Evolutionary conservation across 345 rosid genomes (phyloP), one percentile per base, ranked within the genome.

Genomic region (Rhizophora mangle): DNA sequence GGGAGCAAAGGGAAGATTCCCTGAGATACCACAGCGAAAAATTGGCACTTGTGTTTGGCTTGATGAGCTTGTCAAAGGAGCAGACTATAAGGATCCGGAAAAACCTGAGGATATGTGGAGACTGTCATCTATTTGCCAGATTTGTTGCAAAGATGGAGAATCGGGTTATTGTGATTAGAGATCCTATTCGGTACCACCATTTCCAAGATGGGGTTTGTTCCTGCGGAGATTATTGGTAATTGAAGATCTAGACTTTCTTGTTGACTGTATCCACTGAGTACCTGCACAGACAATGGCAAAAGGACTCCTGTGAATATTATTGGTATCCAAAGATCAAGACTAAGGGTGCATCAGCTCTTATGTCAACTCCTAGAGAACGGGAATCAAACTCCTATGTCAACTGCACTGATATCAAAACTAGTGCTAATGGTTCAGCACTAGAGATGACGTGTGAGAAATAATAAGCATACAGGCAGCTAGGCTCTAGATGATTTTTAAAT

Each of bases 141-240:
- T 86, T 90, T 52, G 77, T 77, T 0, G 68, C 93, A 2, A 86
- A 86, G 78, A 61, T 77, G 73, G 91, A 90, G 81, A 49, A 68
- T 16, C 79, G 86, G 15, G 43, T 30, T n/a, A 70, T 88, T 22
- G 89, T 90, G 22, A 79, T 86, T 43, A 74, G 94, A 68, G 94
- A 85, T 81, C 90, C 89, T 1, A 75, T 88, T 8, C 81, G 92
- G 24, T 84, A 88, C 72, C 92, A 90, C 83, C 90, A 88, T 68
- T 90, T 90, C 26, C 57, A 55, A 43, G 83, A 82, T 74, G 92
- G 94, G 58, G 57, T 65, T 61, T 90, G 94, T 81, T 88, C 90
- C 6, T 88, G 92, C 68, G 79, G 88, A 2, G 96, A 88, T 77
- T 90, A 84, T 24, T 86, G 92, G 92, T 88, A 72, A 78, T 69